Evolutionary conservation across 2,329 filamentous ascomycete genomes (phyloP), one percentile per base, ranked within the genome.

Genomic region (Plectosphaerella plurivora): DNA sequence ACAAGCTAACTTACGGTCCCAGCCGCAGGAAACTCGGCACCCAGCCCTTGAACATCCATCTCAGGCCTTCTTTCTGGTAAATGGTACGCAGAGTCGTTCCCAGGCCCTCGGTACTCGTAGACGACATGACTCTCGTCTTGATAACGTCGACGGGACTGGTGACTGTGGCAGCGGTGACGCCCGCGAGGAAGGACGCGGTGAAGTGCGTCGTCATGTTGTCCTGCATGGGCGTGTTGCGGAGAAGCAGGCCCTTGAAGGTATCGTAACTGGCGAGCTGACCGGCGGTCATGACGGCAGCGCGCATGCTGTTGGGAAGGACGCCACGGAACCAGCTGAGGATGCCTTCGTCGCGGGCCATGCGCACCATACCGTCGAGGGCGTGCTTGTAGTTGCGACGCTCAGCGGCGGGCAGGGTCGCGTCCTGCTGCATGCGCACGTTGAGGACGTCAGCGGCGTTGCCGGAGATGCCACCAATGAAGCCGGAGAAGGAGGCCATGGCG

Each of bases 381-480:
- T 97, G 82, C 57, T 84, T 87, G 74, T 99, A 99, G 70, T 96
- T 94, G 52, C 93, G 83, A 47, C 90, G 84, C 64, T 95, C 76
- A 5, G 79, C 79, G 1, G 73, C 63, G 1, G 91, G 88, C 1
- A 97, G 82, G 1, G 91, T 84, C 3, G 89, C 86, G 64, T 87
- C 94, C 72, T 96, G 90, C 73, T 99, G 94, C 94, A 99, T 99
- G 59, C 94, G 90, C 48, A 99, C 94, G 71, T 99, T 99, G 64
- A 97, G 79, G 35, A 99, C 91, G 68, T 99, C 94, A 59, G 92
- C 93, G 3, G 92, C 91, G 73, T 97, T 99, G 59, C 94, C 94
- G 6, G 87, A 89, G 46, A 97, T 74, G 48, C 94, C 94, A 56
- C 94, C 94, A 3, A 95, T 71, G 66, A 97, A 89, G 49, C 94